A percentile compares a stretch with the other conserved stretches of the same genome.
Conservation (phyloP, 192 early-diverging fungal species). For the Coemansia sp. region DNA sequence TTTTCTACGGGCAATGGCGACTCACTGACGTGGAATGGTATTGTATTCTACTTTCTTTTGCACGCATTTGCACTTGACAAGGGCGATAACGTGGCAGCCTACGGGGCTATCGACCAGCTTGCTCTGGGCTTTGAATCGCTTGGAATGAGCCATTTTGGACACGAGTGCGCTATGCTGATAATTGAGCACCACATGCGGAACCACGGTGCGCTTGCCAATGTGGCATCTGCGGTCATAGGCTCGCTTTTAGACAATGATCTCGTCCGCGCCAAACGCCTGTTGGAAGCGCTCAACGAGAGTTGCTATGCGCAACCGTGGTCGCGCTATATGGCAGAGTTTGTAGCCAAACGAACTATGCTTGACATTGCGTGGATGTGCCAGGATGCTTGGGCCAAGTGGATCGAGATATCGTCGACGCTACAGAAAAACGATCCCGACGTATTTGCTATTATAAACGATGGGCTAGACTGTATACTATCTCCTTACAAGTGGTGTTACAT, state of each 20-base stretch:
- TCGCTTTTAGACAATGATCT: slow-evolving; percentile 25
- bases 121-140: neutral
- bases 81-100: slow-evolving; percentile 6
- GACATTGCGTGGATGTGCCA: slow-evolving; percentile 1
- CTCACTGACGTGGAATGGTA: slow-evolving; percentile 10
- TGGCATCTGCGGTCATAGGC: slow-evolving; percentile 17
- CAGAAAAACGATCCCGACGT: neutral
- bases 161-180: slow-evolving; percentile 34
- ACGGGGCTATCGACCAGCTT: neutral
- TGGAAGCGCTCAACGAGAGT: slow-evolving; percentile 8
- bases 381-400: slow-evolving; percentile 6
- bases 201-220: slow-evolving; percentile 1
- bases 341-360: slow-evolving; percentile 4
- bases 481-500: slow-evolving; percentile 7
- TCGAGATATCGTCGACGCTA: neutral
- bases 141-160: slow-evolving; percentile 15
- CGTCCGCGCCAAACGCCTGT: slow-evolving; percentile 20
- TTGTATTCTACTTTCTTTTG: slow-evolving; percentile 15
- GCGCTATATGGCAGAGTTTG: slow-evolving; percentile 26
- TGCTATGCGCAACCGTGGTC: slow-evolving; percentile 33
- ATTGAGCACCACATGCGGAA: slow-evolving; percentile 31
- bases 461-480: neutral
- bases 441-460: neutral
- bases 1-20: neutral
- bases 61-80: slow-evolving; percentile 29